Conservation (phyloP, 306 rosid genomes). For the Fagus crenata region DNA sequence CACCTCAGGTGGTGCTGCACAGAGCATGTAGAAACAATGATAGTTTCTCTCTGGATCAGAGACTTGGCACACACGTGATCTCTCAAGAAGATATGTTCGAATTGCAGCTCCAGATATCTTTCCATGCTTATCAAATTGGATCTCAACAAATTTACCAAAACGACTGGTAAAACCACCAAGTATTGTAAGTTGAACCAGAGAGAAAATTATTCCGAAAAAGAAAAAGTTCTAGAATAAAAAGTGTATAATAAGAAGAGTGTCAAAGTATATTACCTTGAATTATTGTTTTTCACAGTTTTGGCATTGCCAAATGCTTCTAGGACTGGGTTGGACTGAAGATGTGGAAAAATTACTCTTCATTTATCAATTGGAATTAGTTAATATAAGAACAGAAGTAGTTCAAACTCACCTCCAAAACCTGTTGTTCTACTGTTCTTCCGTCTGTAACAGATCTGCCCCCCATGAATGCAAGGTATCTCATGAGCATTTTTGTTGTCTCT, state of each 20-base stretch:
- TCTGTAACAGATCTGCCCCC: constrained; percentile 81
- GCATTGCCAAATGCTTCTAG: constrained; percentile 92
- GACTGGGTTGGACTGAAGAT: constrained; percentile 84
- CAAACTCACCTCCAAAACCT: constrained; percentile 82
- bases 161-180: constrained; percentile 57
- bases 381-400: constrained; percentile 9
- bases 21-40: constrained; percentile 92
- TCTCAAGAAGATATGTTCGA: constrained; percentile 85
- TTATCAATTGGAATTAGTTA: constrained; percentile 8
- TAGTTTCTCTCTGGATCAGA: constrained; percentile 92
- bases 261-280: constrained; percentile 62
- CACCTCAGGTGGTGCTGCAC: constrained; percentile 90
- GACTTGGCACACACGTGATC: constrained; percentile 84
- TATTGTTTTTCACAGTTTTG: constrained; percentile 85
- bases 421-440: constrained; percentile 86
- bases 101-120: constrained; percentile 92
- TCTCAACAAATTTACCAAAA: constrained; percentile 87
- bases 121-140: constrained; percentile 79
- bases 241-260: neutral
- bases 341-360: constrained; percentile 31
- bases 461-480: constrained; percentile 89
- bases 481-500: constrained; percentile 87
- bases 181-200: constrained; percentile 28
- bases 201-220: constrained; percentile 7
- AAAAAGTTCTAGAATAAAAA: constrained; percentile 1